Evolutionary conservation across 1,284 basidiomycete genomes (phyloP).

Genomic region (Irpex rosettiformis): DNA sequence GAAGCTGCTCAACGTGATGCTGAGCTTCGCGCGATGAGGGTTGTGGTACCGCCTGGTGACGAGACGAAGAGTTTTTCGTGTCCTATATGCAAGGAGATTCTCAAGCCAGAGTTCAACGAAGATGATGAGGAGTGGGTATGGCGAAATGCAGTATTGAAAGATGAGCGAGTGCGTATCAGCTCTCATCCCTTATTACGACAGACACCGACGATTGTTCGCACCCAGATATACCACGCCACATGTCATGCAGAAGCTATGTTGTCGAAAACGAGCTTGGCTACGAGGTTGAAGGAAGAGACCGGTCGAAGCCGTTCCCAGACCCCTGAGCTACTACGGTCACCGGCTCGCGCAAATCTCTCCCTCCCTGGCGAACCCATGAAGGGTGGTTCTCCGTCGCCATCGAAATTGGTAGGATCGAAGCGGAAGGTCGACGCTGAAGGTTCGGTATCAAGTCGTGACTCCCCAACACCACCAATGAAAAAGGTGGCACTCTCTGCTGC

Average conservation of each 20-base stretch:
- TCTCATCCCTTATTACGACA: not conserved
- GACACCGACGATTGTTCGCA: constrained; percentile 8
- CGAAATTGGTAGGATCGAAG: constrained; percentile 54
- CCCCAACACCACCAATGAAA: constrained; percentile 27
- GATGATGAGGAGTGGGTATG: constrained; percentile 99
- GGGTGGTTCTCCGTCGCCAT: constrained; percentile 43
- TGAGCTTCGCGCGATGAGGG: constrained; percentile 74
- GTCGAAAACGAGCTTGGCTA: constrained; percentile 59
- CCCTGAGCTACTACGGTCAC: constrained; percentile 55
- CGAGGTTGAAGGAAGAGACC: constrained; percentile 56
- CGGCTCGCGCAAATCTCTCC: constrained; percentile 31
- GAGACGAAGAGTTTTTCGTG: constrained; percentile 81
- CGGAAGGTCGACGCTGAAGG: constrained; percentile 62
- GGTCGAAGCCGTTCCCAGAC: constrained; percentile 68
- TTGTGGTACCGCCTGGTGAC: constrained; percentile 85
- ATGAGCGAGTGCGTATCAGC: constrained; percentile 65
- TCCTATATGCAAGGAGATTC: constrained; percentile 93
- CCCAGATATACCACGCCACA: constrained; percentile 85
- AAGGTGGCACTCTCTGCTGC: constrained; percentile 22
- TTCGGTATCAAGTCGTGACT: constrained; percentile 16
- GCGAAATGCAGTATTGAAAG: constrained; percentile 85
- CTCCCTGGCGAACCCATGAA: constrained; percentile 19
- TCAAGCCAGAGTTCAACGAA: constrained; percentile 92
- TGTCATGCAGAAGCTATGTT: constrained; percentile 79
- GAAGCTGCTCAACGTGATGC: constrained; percentile 72